Base-by-base conservation (phyloP, 805 yeast genomes). In the Kazachstania psychrophila region DNA sequence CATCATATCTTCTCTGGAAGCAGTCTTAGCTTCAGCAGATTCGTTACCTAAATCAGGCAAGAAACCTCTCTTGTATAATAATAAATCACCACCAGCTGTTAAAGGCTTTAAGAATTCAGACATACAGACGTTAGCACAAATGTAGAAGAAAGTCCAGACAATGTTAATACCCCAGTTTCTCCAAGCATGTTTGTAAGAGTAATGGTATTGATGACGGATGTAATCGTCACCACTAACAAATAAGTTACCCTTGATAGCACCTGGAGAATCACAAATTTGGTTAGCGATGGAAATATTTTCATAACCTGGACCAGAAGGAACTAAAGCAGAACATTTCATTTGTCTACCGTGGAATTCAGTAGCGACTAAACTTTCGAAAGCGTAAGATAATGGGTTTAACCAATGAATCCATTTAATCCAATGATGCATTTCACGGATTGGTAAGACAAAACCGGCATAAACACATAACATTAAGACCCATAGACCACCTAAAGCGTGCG, bases 321-420 rank as follows among this genome's bases (percentile, higher is more conserved):
- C 60, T 40, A 58, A 62, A 2, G 53, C 33, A 30, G 69, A 48
- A 60, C 85, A 77, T 20, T 57, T 47, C 67, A 75, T 74, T 30
- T 65, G 59, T 41, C 75, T 63, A 28, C 69, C 70, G 42, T 66
- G 66, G 54, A 77, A 76, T 56, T 77, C 81, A 41, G 70, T 70
- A 6, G 71, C 62, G 64, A 77, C 66, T 51, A 77, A 60, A 12
- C 74, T 52, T 52, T 76, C 84, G 43, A 65, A 71, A 9, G 64
- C 66, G 41, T 70, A 72, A 10, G 65, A 50, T 29, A 72, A 42
- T 6, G 77, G 77, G 46, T 72, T 68, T 35, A 68, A 40, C 50
- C 67, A 72, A 34, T 70, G 65, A 47, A 66, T 62, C 77, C 77
- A 72, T 53, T 74, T 69, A 40, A 73, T 70, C 82, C 82, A 75